Conservation (phyloP, 2,329 filamentous ascomycete genomes). For the Botrytis byssoidea region DNA sequence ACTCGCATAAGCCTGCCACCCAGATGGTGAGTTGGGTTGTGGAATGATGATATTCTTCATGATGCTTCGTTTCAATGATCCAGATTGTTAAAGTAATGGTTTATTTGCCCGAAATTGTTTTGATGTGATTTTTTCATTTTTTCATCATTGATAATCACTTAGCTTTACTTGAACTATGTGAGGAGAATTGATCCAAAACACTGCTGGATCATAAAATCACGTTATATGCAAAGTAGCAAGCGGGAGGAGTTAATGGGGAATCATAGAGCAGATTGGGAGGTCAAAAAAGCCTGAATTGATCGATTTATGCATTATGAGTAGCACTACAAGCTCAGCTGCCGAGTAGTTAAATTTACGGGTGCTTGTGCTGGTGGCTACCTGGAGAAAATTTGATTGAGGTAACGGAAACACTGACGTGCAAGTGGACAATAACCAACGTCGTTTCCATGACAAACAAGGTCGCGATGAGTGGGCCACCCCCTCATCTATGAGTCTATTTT, state of each 20-base stretch:
- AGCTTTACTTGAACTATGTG: not conserved
- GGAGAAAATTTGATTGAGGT: not conserved
- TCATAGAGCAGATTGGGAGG: not conserved
- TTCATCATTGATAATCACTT: not conserved
- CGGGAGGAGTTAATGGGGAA: not conserved
- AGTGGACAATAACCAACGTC: too few relatives aligned
- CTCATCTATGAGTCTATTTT: not conserved
- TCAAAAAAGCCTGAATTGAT: too few relatives aligned
- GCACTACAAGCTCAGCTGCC: not conserved
- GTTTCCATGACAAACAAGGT: not conserved
- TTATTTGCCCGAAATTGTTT: not conserved
- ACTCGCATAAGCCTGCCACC: conserved; percentile 4
- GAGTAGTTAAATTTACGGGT: not conserved
- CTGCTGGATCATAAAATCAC: not conserved
- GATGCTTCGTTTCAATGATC: not conserved
- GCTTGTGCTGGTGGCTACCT: not conserved
- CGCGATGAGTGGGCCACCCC: not conserved
- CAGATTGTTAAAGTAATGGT: not conserved
- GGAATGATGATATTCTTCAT: conserved; percentile 4
- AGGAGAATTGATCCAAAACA: not conserved
- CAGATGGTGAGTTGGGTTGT: conserved; percentile 6
- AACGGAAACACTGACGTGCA: not conserved
- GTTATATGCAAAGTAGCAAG: not conserved
- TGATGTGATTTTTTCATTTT: not conserved
- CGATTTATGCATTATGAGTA: not conserved